These are phyloP conservation scores for Gyromitra esculenta DNA, from an alignment of 2,329 filamentous ascomycete species.

Conservation along the genomic window DNA sequence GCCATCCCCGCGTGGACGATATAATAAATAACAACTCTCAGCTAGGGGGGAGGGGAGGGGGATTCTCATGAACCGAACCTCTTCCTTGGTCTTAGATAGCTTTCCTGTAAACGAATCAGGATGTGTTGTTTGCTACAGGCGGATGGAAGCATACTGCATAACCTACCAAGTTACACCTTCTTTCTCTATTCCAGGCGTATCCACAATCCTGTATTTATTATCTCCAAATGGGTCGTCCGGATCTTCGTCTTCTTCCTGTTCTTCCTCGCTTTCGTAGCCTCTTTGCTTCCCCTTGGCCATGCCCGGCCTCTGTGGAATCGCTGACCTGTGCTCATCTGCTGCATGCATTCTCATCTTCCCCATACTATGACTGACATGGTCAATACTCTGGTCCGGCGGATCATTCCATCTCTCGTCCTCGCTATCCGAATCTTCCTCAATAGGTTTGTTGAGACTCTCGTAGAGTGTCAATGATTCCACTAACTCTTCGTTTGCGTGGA, in stretches of 20 bases:
- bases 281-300: conserved; percentile 59
- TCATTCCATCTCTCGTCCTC: conserved; percentile 64
- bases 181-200: conserved; percentile 63
- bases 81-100: conserved; percentile 9
- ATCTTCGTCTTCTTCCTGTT: conserved; percentile 74
- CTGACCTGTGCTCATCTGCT: conserved; percentile 67
- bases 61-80: background rate
- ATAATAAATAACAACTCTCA: conserved; percentile 5
- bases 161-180: conserved; percentile 30
- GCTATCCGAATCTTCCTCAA: conserved; percentile 77
- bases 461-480: conserved; percentile 92
- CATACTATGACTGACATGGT: conserved; percentile 70
- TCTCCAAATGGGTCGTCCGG: conserved; percentile 84
- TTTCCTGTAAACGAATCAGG: conserved; percentile 33
- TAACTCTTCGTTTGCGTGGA: conserved; percentile 96
- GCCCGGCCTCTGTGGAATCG: conserved; percentile 60
- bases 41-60: background rate
- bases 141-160: background rate
- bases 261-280: conserved; percentile 67
- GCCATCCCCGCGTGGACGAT: background rate
- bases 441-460: conserved; percentile 88
- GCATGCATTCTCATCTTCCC: conserved; percentile 72
- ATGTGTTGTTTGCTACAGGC: background rate
- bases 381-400: conserved; percentile 61
- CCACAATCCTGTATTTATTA: conserved; percentile 77